Evolutionary conservation across 2,329 filamentous ascomycete genomes (phyloP), one percentile per base, ranked within the genome.

Genomic region (Penicillium sp.): DNA sequence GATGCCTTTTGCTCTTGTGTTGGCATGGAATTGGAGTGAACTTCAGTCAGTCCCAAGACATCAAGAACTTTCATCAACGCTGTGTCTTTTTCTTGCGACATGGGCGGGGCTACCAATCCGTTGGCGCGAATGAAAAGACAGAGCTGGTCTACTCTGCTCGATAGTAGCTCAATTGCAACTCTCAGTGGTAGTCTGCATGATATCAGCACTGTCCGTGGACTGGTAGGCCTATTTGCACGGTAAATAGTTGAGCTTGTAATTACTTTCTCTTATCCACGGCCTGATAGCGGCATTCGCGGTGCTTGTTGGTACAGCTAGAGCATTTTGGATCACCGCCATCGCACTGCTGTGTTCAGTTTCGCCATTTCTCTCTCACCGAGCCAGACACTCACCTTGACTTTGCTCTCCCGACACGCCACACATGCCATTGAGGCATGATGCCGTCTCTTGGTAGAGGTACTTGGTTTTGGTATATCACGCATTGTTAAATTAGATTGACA

Each of bases 331-430:
- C 27, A 16, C 16, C 16, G 56, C 67, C 52, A 21, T 58, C 56
- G 18, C 56, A 58, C 56, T 58, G 41, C 21, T 16, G 10, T 5
- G 3, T 14, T 44, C 38, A 44, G 45, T 22, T 31, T 27, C 27
- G 6, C 49, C 13, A 32, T 24, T 38, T 46, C 18, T 14, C 31
- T 18, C 31, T n/a, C 14, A 22, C 3, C 2, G 5, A 5, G 14
- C n/a, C 16, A 18, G 21, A 42, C 13, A 34, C 13, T 18, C 24
- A 75, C 73, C 63, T 73, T 75, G 41, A 75, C 67, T 55, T 75
- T 76, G 44, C 73, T 68, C 46, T 74, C 66, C n/a, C 73, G 67
- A 58, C 74, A 76, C 27, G 63, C 38, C 9, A 55, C 44, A 42
- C 65, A 67, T 21, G 64, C 65, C 46, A 64, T 67, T 1, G 62